Evolutionary conservation across 805 yeast species (phyloP), one percentile per base, ranked within the genome.

Genomic region (Saturnispora hagleri): DNA sequence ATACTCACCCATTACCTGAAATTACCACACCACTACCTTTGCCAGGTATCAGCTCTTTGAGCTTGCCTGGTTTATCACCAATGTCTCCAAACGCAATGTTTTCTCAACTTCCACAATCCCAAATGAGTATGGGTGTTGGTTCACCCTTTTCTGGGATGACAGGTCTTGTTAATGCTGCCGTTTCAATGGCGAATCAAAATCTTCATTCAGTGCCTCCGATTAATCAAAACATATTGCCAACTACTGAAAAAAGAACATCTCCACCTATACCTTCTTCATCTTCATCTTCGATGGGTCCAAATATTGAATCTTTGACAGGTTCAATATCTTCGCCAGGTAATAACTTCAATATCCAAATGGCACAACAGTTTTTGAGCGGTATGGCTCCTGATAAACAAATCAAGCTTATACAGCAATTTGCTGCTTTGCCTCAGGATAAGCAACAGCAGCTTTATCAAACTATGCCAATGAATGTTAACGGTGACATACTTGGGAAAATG

Each of bases 391-490:
- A 54, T 4, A 34, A 48, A 27, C 60, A 58, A 43, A 46, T 48
- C 2, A 53, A 53, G 40, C 34, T 56, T 2, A 48, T 56, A 22
- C 55, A 56, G 41, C 54, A 51, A 22, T 53, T 56, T 38, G 48
- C 56, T 31, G 55, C 55, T 17, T 50, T 53, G 27, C 58, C 55
- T 5, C 56, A 26, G 2, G 58, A 52, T 18, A 55, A 55, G 35
- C 60, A 56, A 35, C 61, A 53, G n/a, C 60, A 57, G 35, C 43
- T 46, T 9, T 46, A 49, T 22, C 55, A 53, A 47, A 50, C 56
- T 28, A 47, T 51, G 24, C 53, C 56, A 5, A 51, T 50, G 48
- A 47, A 36, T 43, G 5, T 40, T 18, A 53, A 17, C 36, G 43
- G 48, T 28, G 52, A 43, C 13, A 44, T 40, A 26, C 12, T 50